Evolutionary conservation across 1,139 yeast genomes (phyloP), one percentile per base, ranked within the genome.

Genomic region (Yamadazyma diospyri): DNA sequence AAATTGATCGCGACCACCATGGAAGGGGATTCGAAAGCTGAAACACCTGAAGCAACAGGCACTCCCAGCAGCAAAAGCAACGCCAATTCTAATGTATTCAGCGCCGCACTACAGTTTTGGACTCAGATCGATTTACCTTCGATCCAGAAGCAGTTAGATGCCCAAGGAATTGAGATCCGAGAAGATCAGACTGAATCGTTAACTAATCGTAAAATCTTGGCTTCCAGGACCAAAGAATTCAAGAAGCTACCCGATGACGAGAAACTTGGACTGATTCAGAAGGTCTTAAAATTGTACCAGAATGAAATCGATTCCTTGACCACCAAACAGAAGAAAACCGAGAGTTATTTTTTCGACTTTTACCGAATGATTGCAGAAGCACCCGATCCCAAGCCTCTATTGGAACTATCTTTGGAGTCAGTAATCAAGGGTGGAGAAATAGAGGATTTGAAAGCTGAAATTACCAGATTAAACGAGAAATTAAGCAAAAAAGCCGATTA

Each of bases 301-400:
- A 74, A 79, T 39, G 97, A 88, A 53, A 84, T 92, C 48, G 98
- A 92, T 53, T 64, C 69, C 27, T 65, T 92, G 43, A 86, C 97
- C 3, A 78, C 76, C 46, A 77, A 92, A 46, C 78, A 86, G 41
- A 87, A 88, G 51, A 67, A 59, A 31, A 78, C 85, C 1, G 97
- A 92, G 51, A 67, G 70, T 23, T 69, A 78, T 30, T 82, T 92
- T 50, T 76, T 88, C 56, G 79, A 79, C 15, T 65, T 86, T 17
- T 89, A 89, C 61, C 68, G 88, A 38, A 64, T 76, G 16, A 62
- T 92, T 10, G 86, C 88, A 2, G 96, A 89, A 51, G 92, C 95
- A 0, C 97, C 97, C 0, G 97, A 92, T 58, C 97, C 97, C 3
- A 74, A 72, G 39, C 95, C 96, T 3, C 59, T 89, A 29, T 61